These are phyloP conservation scores for Elaeis guineensis DNA, from an alignment of 176 grass and related monocot genomes.

Conservation along the genomic window DNA sequence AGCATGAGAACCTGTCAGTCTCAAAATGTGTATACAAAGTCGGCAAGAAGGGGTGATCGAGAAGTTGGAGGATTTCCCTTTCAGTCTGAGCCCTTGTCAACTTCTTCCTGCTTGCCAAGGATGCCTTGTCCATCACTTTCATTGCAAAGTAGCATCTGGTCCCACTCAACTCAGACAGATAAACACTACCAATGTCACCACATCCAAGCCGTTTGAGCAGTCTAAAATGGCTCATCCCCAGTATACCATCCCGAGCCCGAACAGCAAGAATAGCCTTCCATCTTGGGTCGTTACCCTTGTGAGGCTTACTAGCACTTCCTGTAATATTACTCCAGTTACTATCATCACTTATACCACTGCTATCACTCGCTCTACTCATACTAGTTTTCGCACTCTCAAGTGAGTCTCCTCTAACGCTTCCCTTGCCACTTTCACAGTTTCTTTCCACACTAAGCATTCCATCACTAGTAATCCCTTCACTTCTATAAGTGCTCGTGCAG, in stretches of 20 bases:
- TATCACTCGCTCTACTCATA: constrained; percentile 84
- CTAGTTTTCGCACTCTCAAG: constrained; percentile 84
- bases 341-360: constrained; percentile 82
- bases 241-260: constrained; percentile 46
- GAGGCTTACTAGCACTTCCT: constrained; percentile 78
- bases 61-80: constrained; percentile 7
- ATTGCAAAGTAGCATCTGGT: constrained; percentile 94
- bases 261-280: constrained; percentile 86
- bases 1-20: constrained; percentile 39
- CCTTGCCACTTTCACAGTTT: constrained; percentile 39
- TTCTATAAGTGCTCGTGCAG: constrained; percentile 53
- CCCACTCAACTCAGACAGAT: constrained; percentile 84
- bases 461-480: constrained; percentile 34
- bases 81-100: constrained; percentile 13
- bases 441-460: constrained; percentile 36
- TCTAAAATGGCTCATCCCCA: constrained; percentile 96
- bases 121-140: constrained; percentile 49
- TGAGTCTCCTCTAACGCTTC: constrained; percentile 40
- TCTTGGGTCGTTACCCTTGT: constrained; percentile 89
- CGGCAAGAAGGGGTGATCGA: constrained; percentile 12
- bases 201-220: constrained; percentile 85
- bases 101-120: constrained; percentile 16
- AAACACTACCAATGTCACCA: constrained; percentile 91
- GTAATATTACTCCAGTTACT: constrained; percentile 87
- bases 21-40: constrained; percentile 16